These are phyloP conservation scores for Cryptococcus sp. DNA, from an alignment of 1,284 basidiomycete species.

Conservation along the genomic window DNA sequence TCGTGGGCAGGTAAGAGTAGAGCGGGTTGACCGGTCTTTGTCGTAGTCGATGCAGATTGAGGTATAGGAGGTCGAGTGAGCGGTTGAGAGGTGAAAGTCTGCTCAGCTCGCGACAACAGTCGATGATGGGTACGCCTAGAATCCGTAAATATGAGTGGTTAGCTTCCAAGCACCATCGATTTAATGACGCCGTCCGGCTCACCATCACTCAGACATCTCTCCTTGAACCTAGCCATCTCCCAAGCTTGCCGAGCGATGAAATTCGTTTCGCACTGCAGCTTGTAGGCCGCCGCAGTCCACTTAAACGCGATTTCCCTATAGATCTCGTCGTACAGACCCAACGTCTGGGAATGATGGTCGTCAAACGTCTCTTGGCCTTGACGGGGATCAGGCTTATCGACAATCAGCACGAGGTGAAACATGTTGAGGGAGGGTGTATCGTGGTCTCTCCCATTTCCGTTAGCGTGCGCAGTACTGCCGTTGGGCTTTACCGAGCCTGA, in stretches of 20 bases:
- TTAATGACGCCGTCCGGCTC: constrained; percentile 15
- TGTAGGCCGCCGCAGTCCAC: constrained; percentile 81
- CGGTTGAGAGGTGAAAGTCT: constrained; percentile 69
- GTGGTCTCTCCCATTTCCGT: constrained; percentile 21
- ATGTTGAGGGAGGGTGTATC: constrained; percentile 64
- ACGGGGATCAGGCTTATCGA: constrained; percentile 81
- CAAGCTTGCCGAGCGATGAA: constrained; percentile 80
- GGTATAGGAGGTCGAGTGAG: constrained; percentile 70
- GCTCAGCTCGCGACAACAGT: constrained; percentile 50
- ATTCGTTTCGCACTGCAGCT: constrained; percentile 78
- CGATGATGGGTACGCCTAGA: constrained; percentile 34
- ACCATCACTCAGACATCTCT: constrained; percentile 56
- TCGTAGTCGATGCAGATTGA: constrained; percentile 38
- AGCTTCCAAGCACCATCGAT: background rate
- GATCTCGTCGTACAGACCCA: constrained; percentile 60
- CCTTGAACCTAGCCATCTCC: constrained; percentile 66
- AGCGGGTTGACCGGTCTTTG: constrained; percentile 65
- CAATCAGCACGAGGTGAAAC: constrained; percentile 84
- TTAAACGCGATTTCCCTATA: constrained; percentile 87
- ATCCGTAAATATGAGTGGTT: background rate
- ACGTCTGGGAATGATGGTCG: constrained; percentile 21
- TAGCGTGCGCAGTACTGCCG: background rate
- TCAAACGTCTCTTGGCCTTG: constrained; percentile 29
- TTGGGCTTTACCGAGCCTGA: background rate
- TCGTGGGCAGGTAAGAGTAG: constrained; percentile 57